Base-by-base conservation (phyloP, 2,329 filamentous ascomycete species). In the Neophaeococcomyces mojaviensis region DNA sequence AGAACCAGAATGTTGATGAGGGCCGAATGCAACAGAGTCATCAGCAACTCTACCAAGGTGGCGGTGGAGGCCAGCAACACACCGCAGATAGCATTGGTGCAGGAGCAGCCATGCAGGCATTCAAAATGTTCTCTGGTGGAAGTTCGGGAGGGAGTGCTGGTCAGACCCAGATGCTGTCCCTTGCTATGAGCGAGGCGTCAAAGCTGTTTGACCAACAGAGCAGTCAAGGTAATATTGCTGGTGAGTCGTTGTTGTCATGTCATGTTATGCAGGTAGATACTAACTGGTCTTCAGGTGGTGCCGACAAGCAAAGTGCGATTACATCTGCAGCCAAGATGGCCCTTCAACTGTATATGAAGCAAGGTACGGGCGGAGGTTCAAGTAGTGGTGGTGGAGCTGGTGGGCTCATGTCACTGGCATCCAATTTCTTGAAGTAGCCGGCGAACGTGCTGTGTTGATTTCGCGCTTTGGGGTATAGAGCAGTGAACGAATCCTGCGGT, bases 271-370 rank as follows among this genome's bases (percentile, higher is more conserved):
- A 8, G 3, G 18, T 35, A 15, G 18, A 34, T 7, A 43, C 31
- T 20, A 26, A 28, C 24, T 28, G 5, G 10, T 8, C 15, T 13
- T 18, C 32, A 44, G 41, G 70, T 65, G 49, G 75, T 20, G 77
- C 83, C 4, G 84, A 78, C 67, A 95, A 95, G 77, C 80, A 95
- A 67, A 81, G 80, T 39, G 87, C 81, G 40, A 71, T 96, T 38
- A 80, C 84, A 61, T 73, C 81, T 64, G 89, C 89, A 2, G 88
- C 81, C 1, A 82, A 94, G 73, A 84, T 86, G 77, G 89, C 88
- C 2, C 66, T 95, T 58, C 88, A 94, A 77, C 84, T 95, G 79
- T 95, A 89, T 66, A 69, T 94, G 71, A 89, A 94, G 77, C 80
- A 77, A 57, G 76, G 88, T 62, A 76, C 75, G 52, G 68, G 72